Percentiles rank a stretch among this genome's conserved stretches.
These are phyloP conservation scores for Tolypocladium ovalisporum DNA, from an alignment of 2,329 filamentous ascomycete species.

Conservation along the genomic window DNA sequence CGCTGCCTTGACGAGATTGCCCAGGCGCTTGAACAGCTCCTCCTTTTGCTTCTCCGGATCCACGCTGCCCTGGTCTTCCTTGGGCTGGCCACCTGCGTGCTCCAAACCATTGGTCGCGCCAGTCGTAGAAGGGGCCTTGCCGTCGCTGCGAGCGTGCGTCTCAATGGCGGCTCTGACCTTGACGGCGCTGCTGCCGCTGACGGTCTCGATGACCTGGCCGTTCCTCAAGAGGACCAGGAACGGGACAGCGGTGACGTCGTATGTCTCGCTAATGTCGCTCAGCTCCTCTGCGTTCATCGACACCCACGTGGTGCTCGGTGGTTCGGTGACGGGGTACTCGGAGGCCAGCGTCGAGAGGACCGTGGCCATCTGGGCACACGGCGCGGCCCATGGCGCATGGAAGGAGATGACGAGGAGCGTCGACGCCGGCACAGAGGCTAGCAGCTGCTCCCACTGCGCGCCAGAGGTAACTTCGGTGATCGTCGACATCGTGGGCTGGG, in stretches of 20 bases:
- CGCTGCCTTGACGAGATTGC: constrained; percentile 83
- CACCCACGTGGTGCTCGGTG: constrained; percentile 67
- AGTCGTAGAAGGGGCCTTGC: constrained; percentile 21
- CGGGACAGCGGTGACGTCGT: constrained; percentile 90
- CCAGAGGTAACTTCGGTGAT: constrained; percentile 69
- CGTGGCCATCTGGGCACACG: constrained; percentile 86
- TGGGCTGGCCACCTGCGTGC: constrained; percentile 25
- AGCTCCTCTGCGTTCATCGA: constrained; percentile 91
- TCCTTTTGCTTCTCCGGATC: constrained; percentile 60
- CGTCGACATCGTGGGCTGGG: constrained; percentile 49
- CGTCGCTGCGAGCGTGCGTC: constrained; percentile 51
- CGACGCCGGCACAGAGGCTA: constrained; percentile 53
- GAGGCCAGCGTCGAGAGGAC: constrained; percentile 77
- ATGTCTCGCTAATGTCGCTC: constrained; percentile 80
- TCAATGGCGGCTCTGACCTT: constrained; percentile 83
- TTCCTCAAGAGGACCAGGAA: constrained; percentile 77
- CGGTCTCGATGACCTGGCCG: constrained; percentile 66
- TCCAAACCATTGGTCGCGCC: constrained; percentile 22
- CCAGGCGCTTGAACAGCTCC: constrained; percentile 70
- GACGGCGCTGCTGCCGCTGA: constrained; percentile 81
- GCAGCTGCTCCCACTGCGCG: constrained; percentile 59
- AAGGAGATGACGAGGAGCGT: constrained; percentile 83
- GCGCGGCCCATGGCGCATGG: constrained; percentile 92
- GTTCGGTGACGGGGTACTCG: constrained; percentile 63
- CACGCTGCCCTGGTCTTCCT: constrained; percentile 28